Base-by-base conservation (phyloP, 2,329 filamentous ascomycete species). In the Akanthomyces lecanii region DNA sequence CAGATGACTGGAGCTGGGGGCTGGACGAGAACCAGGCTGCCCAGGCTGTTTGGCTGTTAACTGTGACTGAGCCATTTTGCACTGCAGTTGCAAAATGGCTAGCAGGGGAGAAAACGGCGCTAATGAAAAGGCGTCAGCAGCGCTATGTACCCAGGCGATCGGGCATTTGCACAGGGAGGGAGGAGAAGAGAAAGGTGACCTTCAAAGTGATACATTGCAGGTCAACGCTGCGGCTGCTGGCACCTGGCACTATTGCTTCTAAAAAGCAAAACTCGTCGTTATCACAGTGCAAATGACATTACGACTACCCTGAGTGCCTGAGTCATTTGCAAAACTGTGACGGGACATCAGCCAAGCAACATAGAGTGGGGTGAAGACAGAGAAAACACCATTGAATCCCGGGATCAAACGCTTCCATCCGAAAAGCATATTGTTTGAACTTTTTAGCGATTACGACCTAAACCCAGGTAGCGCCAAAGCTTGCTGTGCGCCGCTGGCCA, bases 171-270 rank as follows among this genome's bases (percentile, higher is more conserved):
- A 14, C 18, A 14, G 28, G 28, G 25, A 36, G n/a, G 44, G 28
- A 7, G 10, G 11, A n/a, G n/a, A n/a, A 28, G 28, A 12, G 14
- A 14, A 21, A 6, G 44, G n/a, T 6, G 10, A n/a, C 30, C 30
- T n/a, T 18, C 7, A 50, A 16, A 40, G 55, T 48, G 44, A 50
- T 50, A 58, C 55, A 57, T 45, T 57, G 55, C 44, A 58, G 55
- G 44, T 50, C 16, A n/a, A 38, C 40, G 25, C 25, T 45, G 8
- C 11, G 23, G 8, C 44, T 25, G n/a, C 18, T 10, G 23, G 8
- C 18, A 21, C 44, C n/a, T 23, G 33, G 2, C 4, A 6, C 10
- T 4, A n/a, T 47, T 47, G n/a, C n/a, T 16, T 40, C 38, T 16
- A 30, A 40, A 53, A 53, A 40, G 33, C 5, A 40, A 53, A 53